Base-by-base conservation (phyloP, 352 stramenopile species). In the Thraustochytrium striatum region DNA sequence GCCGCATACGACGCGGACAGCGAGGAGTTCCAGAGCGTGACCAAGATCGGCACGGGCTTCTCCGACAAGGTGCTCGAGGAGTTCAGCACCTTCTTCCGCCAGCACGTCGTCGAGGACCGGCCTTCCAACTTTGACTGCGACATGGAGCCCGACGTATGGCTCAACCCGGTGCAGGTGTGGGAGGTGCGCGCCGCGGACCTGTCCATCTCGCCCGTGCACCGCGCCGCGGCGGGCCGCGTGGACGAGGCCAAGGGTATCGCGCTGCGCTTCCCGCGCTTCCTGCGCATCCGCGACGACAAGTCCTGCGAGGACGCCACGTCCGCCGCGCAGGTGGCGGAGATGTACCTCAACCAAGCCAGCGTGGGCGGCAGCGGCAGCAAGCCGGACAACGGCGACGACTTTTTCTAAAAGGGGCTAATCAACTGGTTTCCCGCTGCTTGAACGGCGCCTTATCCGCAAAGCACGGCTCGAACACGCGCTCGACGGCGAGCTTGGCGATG, bases 121-220 rank as follows among this genome's bases (percentile, higher is more conserved):
- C 92, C 88, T 25, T 90, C 84, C 28, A 91, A 98, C 73, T 98
- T 98, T 84, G 92, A 93, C 69, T 88, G 97, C 21, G 89, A 86
- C 0, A 92, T 93, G 58, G 91, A 94, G 70, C 90, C 91, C 16
- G 91, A 97, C 65, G 90, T 96, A 55, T 99, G 95, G 96, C 98
- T 99, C 73, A 91, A 97, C 72, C 88, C 94, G 3, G 61, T 81
- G 16, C 72, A 85, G 33, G 84, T 87, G 8, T 99, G 96, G 96
- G 97, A 99, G 85, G 95, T 99, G 68, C 91, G 98, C 52, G 96
- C 95, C 21, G 96, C 96, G 2, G 97, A 99, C 84, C 83, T 99
- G 70, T 98, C 92, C 30, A 98, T 98, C 81, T 99, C 94, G 25
- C 96, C 94, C 13, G 95, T 97, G 68, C 97, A 99, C 87, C 98